Evolutionary conservation across 495 filamentous ascomycete species (phyloP), one percentile per base, ranked within the genome.

Genomic region (Xylaria cubensis): DNA sequence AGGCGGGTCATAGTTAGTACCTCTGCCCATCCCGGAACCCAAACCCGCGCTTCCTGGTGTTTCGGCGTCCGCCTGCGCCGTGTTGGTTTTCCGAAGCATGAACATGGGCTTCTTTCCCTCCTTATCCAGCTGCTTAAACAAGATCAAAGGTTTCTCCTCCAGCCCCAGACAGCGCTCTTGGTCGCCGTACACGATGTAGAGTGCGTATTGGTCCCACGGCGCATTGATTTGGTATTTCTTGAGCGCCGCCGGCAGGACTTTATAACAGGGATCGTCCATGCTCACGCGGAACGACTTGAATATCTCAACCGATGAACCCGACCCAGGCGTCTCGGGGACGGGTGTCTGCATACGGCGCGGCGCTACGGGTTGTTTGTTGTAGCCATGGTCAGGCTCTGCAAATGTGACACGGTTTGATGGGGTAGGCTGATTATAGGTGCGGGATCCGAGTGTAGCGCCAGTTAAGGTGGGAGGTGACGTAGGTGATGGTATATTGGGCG

Each of bases 21-120:
- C 77, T 26, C 74, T 75, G 2, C 72, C 67, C 48, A 79, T 76
- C 13, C 81, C 81, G 2, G 78, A 70, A n/a, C 80, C 79, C 39
- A 87, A 71, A 42, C 86, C 86, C 8, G 85, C 84, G 67, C 86
- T 87, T 34, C 83, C 84, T 8, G 85, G 85, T 3, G 73, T 75
- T 34, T 84, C 85, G 7, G 62, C 77, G 34, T 84, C 83, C 7
- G 77, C 79, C 65, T 82, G 82, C 7, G 80, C 84, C 39, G 85
- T 82, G 64, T 84, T 87, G 26, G 85, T 88, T 81, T 93, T 93
- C 62, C 96, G 84, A 51, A 99, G 82, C 96, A 99, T 99, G 78
- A 98, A 99, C 96, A 99, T 98, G 42, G 96, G 96, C 78, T 99
- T 99, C 80, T 94, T 91, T 15, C 97, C 97, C 82, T 99, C 96